These are phyloP conservation scores for Diversispora eburnea DNA, from an alignment of 192 early-diverging fungal genomes.

Conservation along the genomic window DNA sequence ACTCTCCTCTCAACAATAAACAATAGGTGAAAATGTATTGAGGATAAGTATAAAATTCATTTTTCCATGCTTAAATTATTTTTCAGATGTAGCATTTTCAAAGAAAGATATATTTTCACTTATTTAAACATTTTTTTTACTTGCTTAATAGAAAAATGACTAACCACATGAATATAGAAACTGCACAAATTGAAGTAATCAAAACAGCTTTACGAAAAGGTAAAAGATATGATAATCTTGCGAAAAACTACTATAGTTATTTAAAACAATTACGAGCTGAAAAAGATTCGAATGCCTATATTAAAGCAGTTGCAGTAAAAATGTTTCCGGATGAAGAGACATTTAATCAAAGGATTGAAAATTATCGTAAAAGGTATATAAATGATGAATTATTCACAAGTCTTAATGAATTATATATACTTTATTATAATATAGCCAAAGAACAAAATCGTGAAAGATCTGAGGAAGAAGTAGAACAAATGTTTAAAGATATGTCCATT, in stretches of 20 bases:
- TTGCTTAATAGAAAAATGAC: conserved; percentile 5
- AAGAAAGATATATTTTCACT: conserved; percentile 9
- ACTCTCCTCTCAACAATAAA: too few species aligned
- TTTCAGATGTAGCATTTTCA: neutral
- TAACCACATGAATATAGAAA: conserved; percentile 1
- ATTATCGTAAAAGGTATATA: neutral
- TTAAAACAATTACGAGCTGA: conserved; percentile 14
- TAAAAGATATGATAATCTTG: conserved; percentile 18
- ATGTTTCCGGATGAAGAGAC: conserved; percentile 1
- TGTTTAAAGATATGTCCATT: neutral
- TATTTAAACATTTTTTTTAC: conserved; percentile 1
- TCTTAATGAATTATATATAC: neutral
- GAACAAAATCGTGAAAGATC: conserved; percentile 6
- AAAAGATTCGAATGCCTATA: conserved; percentile 6
- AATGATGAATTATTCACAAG: neutral
- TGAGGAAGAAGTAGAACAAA: conserved; percentile 6
- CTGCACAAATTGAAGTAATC: neutral
- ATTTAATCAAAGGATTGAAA: conserved; percentile 1
- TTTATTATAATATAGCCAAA: conserved; percentile 2
- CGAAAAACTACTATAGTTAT: conserved; percentile 7
- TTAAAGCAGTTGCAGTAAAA: conserved; percentile 1
- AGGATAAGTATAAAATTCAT: too few species aligned
- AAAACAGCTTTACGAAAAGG: conserved; percentile 15
- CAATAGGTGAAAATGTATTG: too few species aligned
- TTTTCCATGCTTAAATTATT: too few species aligned